Evolutionary conservation across 352 stramenopile genomes (phyloP).

Genomic region (Globisporangium nodosum): DNA sequence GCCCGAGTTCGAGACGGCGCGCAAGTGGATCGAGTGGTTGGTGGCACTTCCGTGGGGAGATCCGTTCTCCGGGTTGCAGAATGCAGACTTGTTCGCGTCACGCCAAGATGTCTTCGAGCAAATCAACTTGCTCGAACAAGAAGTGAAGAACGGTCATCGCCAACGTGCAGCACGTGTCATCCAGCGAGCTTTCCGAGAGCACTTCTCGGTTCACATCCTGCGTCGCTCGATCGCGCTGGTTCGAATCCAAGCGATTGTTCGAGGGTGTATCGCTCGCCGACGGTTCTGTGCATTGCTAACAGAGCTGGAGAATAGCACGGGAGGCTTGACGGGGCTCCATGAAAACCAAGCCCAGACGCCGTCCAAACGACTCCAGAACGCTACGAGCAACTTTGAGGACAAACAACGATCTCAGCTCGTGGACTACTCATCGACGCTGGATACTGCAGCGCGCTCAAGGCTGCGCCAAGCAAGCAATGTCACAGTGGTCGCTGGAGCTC

Average conservation of each 20-base stretch:
- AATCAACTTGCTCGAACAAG: conserved; percentile 30
- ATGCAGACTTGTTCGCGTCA: conserved; percentile 13
- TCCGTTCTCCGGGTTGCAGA: conserved; percentile 16
- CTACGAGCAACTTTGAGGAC: too few relatives aligned
- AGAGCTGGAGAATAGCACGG: too few relatives aligned
- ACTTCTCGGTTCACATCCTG: conserved; percentile 25
- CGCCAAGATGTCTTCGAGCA: conserved; percentile 34
- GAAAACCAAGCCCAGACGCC: background rate
- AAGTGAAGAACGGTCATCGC: background rate
- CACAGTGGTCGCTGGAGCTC: too few relatives aligned
- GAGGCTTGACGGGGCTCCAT: background rate
- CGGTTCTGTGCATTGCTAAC: background rate
- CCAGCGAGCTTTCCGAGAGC: conserved; percentile 36
- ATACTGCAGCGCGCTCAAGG: too few relatives aligned
- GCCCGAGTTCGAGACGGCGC: conserved; percentile 23
- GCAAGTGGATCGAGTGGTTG: conserved; percentile 62
- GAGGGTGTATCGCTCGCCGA: conserved; percentile 3
- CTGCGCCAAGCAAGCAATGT: too few relatives aligned
- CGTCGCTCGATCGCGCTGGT: conserved; percentile 17
- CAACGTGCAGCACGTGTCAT: conserved; percentile 28
- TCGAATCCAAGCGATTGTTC: conserved; percentile 29
- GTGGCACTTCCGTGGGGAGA: conserved; percentile 46
- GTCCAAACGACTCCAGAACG: too few relatives aligned
- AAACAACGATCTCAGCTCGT: too few relatives aligned
- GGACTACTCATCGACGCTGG: too few relatives aligned